Base-by-base conservation (phyloP, 192 early-diverging fungal species). In the Endogone sp. region DNA sequence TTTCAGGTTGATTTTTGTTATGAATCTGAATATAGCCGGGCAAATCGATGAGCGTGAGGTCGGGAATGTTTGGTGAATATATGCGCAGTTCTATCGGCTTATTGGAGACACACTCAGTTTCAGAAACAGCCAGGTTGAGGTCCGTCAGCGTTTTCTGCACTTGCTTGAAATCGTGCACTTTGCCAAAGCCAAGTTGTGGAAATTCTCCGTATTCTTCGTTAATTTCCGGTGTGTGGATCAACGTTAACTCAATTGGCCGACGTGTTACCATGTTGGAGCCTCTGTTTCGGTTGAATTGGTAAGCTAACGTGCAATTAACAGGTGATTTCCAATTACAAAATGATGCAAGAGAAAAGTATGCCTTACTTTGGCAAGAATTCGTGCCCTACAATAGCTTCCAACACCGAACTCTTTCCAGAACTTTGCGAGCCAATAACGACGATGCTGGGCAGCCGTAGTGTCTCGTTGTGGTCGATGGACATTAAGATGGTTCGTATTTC, bases 401-500 rank as follows among this genome's bases (percentile, higher is more conserved):
- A 77, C 4, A 94, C 93, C 4, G 93, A 94, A 72, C 87, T 90
- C 75, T 94, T 94, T 57, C 93, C 93, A 16, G 92, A 93, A 72
- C 90, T 91, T 68, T 94, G 93, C 23, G 88, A 90, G 4, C 93
- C 92, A 67, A 94, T 85, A 6, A 94, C 93, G 24, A 94, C 93
- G 60, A 93, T 93, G 76, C 91, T 93, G 0, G 97, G 97, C 16
- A 99, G 74, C 67, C 86, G 89, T 56, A 98, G 83, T 10, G 90
- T 88, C 56, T 85, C 84, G 57, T 88, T 86, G 65, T 83, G 86
- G 66, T 93, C 84, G 67, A 99, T 91, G 3, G 90, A 90, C 68
- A 95, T 95, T 29, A 99, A 84, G 32, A 97, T 90, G 71, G 92
- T 97, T 62, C 96, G 89, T 29, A 99, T 90, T 76, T 99, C 95